phyloP scores from a whole-genome alignment of 78 protist genomes.

The Planoprotostelium fungivorum region DNA sequence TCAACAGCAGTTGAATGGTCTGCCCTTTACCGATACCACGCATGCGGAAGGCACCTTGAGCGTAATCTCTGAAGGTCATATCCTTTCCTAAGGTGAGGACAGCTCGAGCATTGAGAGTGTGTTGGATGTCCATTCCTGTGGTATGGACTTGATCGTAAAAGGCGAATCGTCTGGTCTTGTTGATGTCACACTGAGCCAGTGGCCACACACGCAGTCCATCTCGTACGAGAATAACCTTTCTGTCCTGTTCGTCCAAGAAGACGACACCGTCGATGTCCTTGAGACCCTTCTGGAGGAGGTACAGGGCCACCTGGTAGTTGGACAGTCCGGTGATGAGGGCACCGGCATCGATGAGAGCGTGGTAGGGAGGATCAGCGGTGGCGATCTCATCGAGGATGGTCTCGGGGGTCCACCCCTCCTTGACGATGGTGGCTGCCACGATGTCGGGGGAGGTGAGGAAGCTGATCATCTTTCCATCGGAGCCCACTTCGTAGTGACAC shows the following conservation, averaged over 20 bases:
- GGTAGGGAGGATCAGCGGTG: slow-evolving; percentile 42
- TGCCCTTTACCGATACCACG: slow-evolving; percentile 79
- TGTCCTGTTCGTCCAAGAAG: slow-evolving; percentile 54
- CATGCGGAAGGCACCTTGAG: slow-evolving; percentile 83
- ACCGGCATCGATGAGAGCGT: slow-evolving; percentile 81
- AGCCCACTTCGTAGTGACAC: slow-evolving; percentile 72
- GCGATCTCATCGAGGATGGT: slow-evolving; percentile 12
- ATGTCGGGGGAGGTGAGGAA: slow-evolving; percentile 34
- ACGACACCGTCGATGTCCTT: slow-evolving; percentile 47
- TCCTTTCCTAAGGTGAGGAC: slow-evolving; percentile 81
- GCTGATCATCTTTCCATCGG: slow-evolving; percentile 65
- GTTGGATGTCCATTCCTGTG: slow-evolving; percentile 81
- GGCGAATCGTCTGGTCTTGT: slow-evolving; percentile 49
- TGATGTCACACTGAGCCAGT: slow-evolving; percentile 61
- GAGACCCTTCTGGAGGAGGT: slow-evolving; percentile 17
- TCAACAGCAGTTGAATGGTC: slow-evolving; percentile 47
- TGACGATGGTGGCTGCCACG: background rate
- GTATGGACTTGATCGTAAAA: slow-evolving; percentile 85
- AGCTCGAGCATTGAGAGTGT: slow-evolving; percentile 63
- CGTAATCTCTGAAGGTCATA: slow-evolving; percentile 82
- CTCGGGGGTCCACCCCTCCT: slow-evolving; percentile 13
- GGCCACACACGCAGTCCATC: slow-evolving; percentile 11
- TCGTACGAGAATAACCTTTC: slow-evolving; percentile 42
- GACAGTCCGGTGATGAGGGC: slow-evolving; percentile 67
- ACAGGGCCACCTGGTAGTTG: slow-evolving; percentile 63